Base-by-base conservation (phyloP, 805 yeast genomes). In the Nakazawaea siamensis region DNA sequence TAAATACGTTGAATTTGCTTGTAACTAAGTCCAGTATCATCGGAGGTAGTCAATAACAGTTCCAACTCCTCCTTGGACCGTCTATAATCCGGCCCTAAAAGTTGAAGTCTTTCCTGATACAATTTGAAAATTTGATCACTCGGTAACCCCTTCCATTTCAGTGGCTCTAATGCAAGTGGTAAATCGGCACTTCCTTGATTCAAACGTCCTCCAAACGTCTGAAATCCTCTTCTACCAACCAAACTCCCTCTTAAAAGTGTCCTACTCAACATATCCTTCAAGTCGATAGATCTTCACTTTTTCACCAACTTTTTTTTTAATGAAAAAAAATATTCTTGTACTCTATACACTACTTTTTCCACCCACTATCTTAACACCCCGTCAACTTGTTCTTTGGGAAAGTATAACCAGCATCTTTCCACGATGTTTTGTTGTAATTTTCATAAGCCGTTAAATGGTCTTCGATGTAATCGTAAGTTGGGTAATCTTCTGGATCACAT, bases 71-170 rank as follows among this genome's bases (percentile, higher is more conserved):
- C 73, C 18, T 65, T 59, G 31, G 64, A 59, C 25, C 67, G 67
- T 35, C 57, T 60, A 55, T 73, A 75, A 24, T 62, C 50, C 9
- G 68, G 62, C 7, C 80, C 83, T 15, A 74, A 45, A n/a, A 59
- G 58, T 12, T 64, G 62, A 40, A 70, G 70, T 54, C 90, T 67
- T 47, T 73, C 63, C 43, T 71, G 62, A 51, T 74, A 82, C 41
- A 82, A 62, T 40, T 70, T 70, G 41, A 80, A 64, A 31, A 82
- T 72, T 42, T 68, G 64, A 38, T 75, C 73, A 12, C 82, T 70
- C 11, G 84, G 79, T 39, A 80, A 62, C 0, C 79, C 82, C 34
- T 64, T 61, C 94, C 94, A 82, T 35, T 70, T 66, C 37, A 72
- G 73, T 3, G 94, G 94, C 37, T 70, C 69, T 41, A 75, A 59